phyloP scores from a whole-genome alignment of 1,139 yeast species.

The Hyphopichia wangnamkhiaoensis region DNA sequence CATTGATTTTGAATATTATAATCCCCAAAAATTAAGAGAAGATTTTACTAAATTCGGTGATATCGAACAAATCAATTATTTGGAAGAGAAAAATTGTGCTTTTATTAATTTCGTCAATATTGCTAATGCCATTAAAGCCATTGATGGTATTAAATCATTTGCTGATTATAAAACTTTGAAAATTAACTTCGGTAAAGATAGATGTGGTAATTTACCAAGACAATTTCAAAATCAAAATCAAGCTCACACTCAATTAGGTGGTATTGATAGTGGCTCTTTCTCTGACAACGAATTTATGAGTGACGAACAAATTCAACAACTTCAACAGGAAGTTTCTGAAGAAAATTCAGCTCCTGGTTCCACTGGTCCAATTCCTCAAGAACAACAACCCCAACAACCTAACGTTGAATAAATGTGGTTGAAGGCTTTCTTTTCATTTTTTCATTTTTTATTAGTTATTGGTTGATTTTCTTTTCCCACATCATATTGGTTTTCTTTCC shows the following conservation, averaged over 20 bases:
- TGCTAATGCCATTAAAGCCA: slow-evolving; percentile 80
- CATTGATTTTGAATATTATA: slow-evolving; percentile 49
- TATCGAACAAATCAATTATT: slow-evolving; percentile 76
- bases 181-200: slow-evolving; percentile 84
- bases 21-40: slow-evolving; percentile 54
- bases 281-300: slow-evolving; percentile 29
- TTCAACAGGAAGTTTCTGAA: slow-evolving; percentile 2
- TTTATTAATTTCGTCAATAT: slow-evolving; percentile 80
- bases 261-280: slow-evolving; percentile 24
- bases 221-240: slow-evolving; percentile 39
- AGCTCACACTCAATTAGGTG: slow-evolving; percentile 15
- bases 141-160: slow-evolving; percentile 57
- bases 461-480: no score
- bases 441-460: background rate
- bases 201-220: slow-evolving; percentile 85
- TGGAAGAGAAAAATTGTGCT: slow-evolving; percentile 79
- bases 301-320: slow-evolving; percentile 18
- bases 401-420: background rate
- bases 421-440: background rate
- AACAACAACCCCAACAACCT: background rate
- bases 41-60: slow-evolving; percentile 78
- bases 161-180: slow-evolving; percentile 61
- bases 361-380: background rate
- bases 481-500: no score
- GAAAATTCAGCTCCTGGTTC: background rate